Base-by-base conservation (phyloP, 2,329 filamentous ascomycete genomes). In the Ophiocordyceps camponoti-leonardi region DNA sequence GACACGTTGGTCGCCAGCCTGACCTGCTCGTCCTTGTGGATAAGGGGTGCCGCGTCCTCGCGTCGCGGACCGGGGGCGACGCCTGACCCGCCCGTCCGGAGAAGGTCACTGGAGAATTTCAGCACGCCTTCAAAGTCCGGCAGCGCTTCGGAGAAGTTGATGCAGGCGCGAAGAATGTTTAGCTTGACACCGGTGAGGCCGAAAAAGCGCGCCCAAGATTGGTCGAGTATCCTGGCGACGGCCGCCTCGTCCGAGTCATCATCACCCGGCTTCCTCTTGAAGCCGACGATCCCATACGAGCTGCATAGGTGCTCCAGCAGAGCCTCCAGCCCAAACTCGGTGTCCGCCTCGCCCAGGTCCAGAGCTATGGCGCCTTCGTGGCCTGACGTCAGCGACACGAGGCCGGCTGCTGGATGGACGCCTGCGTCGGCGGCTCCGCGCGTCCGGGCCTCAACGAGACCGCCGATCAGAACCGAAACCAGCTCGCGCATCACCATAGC, bases 401-500 rank as follows among this genome's bases (percentile, higher is more conserved):
- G 67, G 0, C 86, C 88, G 11, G 90, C 86, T 18, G 90, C 90
- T 39, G 92, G 92, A 63, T 96, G 90, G 33, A 98, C 86, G 4
- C 90, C 92, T 56, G 92, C 85, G 58, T 96, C 92, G n/a, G 92
- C 88, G 39, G 92, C 92, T 30, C 90, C 90, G 43, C 90, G 75
- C 42, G 93, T 95, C 37, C 92, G 77, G 16, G 92, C 92, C 61
- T 95, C 86, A 5, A 94, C 81, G 10, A 98, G 71, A 3, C 85
- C 87, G 31, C 81, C 81, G 45, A 93, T 85, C 39, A 96, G 70
- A 16, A 87, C 79, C 4, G 80, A 81, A 10, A 98, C 73, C 44
- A 96, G 72, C 56, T 95, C 87, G 53, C 85, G 81, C 54, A 94
- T 73, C 1, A 95, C 78, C 65, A 96, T 83, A 5, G 85, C 87